Percentiles rank a stretch among this genome's conserved stretches.
These are phyloP conservation scores for Teratosphaeria gauchensis DNA, from an alignment of 2,329 filamentous ascomycete species.

Conservation along the genomic window DNA sequence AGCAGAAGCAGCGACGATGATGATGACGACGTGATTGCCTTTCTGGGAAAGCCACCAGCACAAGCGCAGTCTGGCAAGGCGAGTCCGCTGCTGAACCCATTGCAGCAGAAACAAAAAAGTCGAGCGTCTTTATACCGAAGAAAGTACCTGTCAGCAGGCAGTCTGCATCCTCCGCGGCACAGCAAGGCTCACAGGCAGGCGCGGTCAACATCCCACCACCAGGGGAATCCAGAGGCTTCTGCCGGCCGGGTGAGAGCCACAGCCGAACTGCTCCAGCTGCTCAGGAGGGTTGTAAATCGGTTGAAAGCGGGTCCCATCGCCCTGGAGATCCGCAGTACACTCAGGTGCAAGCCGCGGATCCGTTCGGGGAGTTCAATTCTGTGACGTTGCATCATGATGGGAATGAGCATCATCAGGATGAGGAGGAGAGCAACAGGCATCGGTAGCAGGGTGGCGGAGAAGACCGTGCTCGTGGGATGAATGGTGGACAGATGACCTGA, in stretches of 20 bases:
- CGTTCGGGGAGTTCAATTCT: conserved; percentile 97
- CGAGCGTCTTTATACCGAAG: conserved; percentile 18
- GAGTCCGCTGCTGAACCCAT: conserved; percentile 45
- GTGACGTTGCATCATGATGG: conserved; percentile 95
- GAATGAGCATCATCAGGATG: conserved; percentile 45
- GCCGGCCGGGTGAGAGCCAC: neutral
- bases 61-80: conserved; percentile 49
- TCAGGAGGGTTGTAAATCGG: neutral
- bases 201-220: conserved; percentile 1
- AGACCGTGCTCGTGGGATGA: no score
- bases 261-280: no score
- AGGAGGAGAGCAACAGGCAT: conserved; percentile 11
- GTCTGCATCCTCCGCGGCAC: conserved; percentile 2
- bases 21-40: conserved; percentile 8
- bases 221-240: neutral
- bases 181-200: neutral
- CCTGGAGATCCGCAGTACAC: no score
- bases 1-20: conserved; percentile 1
- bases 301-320: neutral
- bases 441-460: conserved; percentile 12
- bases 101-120: conserved; percentile 14
- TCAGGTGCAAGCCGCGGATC: no score
- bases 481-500: no score
- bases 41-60: conserved; percentile 3
- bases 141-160: conserved; percentile 5